Evolutionary conservation across 225 moss, liverwort and hornwort genomes (phyloP).

Genomic region (Physcomitrium patens): DNA sequence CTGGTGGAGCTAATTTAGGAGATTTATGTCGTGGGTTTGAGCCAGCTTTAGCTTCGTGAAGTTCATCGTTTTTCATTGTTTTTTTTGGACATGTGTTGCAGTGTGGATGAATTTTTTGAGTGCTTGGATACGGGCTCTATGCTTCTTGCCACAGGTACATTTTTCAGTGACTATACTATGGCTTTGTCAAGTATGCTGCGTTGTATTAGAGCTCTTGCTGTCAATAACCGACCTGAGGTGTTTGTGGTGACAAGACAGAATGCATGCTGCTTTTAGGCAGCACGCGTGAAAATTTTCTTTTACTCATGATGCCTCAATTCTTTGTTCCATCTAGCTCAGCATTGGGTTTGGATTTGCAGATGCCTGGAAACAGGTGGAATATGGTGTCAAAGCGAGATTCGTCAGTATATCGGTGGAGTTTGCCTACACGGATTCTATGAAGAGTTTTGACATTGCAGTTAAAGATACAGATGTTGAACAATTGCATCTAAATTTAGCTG

Average conservation of each 20-base stretch:
- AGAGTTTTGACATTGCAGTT: slow-evolving; percentile 22
- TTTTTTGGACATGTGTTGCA: slow-evolving; percentile 43
- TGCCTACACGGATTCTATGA: slow-evolving; percentile 48
- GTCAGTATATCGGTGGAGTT: slow-evolving; percentile 67
- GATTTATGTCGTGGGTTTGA: slow-evolving; percentile 21
- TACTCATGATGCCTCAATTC: neutral
- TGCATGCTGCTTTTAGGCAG: slow-evolving; percentile 12
- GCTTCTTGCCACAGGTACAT: slow-evolving; percentile 70
- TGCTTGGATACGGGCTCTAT: slow-evolving; percentile 94
- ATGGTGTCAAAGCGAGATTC: slow-evolving; percentile 83
- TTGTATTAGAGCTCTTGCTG: slow-evolving; percentile 7
- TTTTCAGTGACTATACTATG: slow-evolving; percentile 16
- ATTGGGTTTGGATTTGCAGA: slow-evolving; percentile 48
- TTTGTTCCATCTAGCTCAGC: slow-evolving; percentile 11
- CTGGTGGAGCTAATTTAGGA: slow-evolving; percentile 9
- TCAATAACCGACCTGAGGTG: slow-evolving; percentile 17
- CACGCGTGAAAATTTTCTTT: neutral
- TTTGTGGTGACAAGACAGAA: slow-evolving; percentile 11
- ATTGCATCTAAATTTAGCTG: slow-evolving; percentile 64
- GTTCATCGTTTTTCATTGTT: neutral
- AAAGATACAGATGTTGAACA: slow-evolving; percentile 48
- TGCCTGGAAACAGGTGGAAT: slow-evolving; percentile 88
- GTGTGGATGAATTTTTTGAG: slow-evolving; percentile 98
- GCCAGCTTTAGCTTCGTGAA: slow-evolving; percentile 12
- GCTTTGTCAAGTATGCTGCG: neutral